Evolutionary conservation across 257 asterid genomes (phyloP).

Genomic region (Echites panduratus): DNA sequence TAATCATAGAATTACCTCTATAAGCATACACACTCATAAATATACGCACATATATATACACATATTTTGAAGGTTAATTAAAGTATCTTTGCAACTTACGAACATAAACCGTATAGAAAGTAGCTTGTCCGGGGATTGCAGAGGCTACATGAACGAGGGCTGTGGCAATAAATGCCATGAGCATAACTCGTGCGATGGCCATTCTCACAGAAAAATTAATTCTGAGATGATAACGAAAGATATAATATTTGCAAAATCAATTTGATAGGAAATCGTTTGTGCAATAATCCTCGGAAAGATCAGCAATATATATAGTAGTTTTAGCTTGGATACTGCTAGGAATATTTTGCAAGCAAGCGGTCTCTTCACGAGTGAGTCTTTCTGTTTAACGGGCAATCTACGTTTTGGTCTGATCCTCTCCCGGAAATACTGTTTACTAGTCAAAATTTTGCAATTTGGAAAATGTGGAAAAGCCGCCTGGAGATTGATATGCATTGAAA

Average conservation of each 20-base stretch:
- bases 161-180: background rate
- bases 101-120: background rate
- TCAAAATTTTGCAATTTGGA: background rate
- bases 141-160: conserved; percentile 1
- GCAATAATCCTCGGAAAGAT: background rate
- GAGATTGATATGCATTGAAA: background rate
- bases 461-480: background rate
- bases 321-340: background rate
- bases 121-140: conserved; percentile 5
- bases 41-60: no score
- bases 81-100: background rate
- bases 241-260: background rate
- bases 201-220: no score
- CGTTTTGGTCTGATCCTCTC: background rate
- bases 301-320: no score
- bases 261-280: background rate
- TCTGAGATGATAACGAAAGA: background rate
- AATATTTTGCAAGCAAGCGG: no score
- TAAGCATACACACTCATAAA: no score
- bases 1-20: no score
- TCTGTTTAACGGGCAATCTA: no score
- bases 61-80: no score
- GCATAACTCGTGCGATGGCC: background rate
- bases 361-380: no score
- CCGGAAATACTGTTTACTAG: background rate